A percentile compares a stretch with the other conserved stretches of the same genome.
Evolutionary conservation across 345 rosid genomes (phyloP).

Genomic region (Fremontodendron californicum): DNA sequence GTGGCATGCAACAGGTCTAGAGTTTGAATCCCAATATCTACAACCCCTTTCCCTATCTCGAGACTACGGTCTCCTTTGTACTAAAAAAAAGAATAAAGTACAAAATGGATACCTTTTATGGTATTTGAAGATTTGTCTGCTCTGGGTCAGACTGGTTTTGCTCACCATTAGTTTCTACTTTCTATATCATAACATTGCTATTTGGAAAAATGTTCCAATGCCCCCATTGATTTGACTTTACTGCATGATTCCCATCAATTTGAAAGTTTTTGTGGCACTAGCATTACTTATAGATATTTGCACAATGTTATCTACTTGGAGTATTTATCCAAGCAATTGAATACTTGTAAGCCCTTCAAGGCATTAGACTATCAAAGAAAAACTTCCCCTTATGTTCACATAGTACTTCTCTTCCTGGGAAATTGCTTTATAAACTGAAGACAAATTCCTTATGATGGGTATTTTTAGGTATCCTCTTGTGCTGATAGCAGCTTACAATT

Average conservation of each 20-base stretch:
- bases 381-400: neutral
- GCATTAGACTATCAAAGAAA: neutral
- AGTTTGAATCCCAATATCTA: too few species aligned
- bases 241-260: too few species aligned
- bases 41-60: too few species aligned
- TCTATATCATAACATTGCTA: neutral
- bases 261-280: too few species aligned
- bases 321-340: neutral
- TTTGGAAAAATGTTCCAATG: neutral
- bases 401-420: neutral
- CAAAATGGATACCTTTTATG: neutral
- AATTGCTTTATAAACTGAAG: neutral
- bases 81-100: too few species aligned
- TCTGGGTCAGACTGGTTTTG: too few species aligned
- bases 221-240: neutral
- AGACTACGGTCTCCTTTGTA: too few species aligned
- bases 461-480: constrained; percentile 63
- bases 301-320: neutral
- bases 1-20: too few species aligned
- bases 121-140: neutral
- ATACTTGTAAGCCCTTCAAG: neutral
- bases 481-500: constrained; percentile 56
- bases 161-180: too few species aligned
- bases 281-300: too few species aligned
- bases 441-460: neutral